phyloP scores from a whole-genome alignment of 2,329 filamentous ascomycete species.

The Cucurbitaria berberidis region DNA sequence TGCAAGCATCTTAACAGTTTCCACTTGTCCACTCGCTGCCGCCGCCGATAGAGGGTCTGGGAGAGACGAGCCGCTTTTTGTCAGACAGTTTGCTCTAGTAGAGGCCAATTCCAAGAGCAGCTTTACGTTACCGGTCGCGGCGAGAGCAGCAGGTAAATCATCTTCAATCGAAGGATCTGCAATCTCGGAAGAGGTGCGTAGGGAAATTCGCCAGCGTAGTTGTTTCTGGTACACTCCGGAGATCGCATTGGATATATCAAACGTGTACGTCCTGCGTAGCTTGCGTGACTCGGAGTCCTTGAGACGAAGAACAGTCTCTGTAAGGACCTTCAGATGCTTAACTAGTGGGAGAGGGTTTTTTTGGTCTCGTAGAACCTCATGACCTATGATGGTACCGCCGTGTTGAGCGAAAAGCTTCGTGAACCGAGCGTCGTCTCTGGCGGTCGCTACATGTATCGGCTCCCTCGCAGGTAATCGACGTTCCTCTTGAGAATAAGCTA shows the following conservation, averaged over 20 bases:
- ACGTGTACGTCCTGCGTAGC: slow-evolving; percentile 1
- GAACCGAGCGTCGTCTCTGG: slow-evolving; percentile 1
- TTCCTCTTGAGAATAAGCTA: neutral
- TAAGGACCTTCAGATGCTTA: neutral
- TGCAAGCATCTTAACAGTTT: neutral
- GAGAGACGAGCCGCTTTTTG: neutral
- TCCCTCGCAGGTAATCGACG: neutral
- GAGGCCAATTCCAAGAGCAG: neutral
- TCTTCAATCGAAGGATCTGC: neutral
- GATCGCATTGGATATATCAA: slow-evolving; percentile 2
- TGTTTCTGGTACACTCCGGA: slow-evolving; percentile 1
- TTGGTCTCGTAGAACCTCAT: neutral
- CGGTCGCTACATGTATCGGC: neutral
- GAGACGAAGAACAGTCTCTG: neutral
- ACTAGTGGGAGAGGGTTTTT: neutral
- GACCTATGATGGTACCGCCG: slow-evolving; percentile 2
- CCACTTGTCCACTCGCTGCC: neutral
- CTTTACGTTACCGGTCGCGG: neutral
- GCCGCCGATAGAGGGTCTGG: neutral
- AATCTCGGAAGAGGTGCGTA: neutral
- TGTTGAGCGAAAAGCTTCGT: slow-evolving; percentile 4
- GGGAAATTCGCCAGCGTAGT: neutral
- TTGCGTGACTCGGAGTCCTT: neutral
- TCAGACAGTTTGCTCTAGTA: neutral
- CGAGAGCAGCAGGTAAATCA: neutral